Conservation (phyloP, 2,329 filamentous ascomycete genomes). For the Huntiella abstrusa region DNA sequence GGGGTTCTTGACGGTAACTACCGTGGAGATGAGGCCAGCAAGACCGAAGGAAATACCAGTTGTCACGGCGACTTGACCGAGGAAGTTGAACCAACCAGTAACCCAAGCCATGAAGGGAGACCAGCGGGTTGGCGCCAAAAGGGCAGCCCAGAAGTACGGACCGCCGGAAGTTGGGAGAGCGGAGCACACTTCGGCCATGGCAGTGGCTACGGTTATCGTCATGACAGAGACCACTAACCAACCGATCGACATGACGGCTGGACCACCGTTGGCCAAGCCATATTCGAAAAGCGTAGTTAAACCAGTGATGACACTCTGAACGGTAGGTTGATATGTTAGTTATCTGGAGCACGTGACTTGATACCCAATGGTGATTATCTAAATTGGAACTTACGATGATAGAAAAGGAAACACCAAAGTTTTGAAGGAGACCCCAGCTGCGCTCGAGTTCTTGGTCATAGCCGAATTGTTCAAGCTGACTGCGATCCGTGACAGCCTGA, state of each 20-base stretch:
- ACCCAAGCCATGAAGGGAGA: conserved; percentile 14
- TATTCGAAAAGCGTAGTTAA: conserved; percentile 39
- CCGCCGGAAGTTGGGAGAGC: conserved; percentile 39
- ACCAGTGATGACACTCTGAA: conserved; percentile 37
- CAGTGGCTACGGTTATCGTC: conserved; percentile 25
- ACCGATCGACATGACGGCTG: conserved; percentile 35
- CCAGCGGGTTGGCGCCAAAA: conserved; percentile 27
- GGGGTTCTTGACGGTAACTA: conserved; percentile 20
- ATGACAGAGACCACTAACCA: conserved; percentile 33
- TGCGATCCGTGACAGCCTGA: conserved; percentile 25
- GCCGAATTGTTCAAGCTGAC: conserved; percentile 25
- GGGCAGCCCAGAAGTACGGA: conserved; percentile 41
- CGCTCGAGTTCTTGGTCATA: conserved; percentile 35
- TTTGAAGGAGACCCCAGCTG: conserved; percentile 39
- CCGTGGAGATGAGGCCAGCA: conserved; percentile 21
- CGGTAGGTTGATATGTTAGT: background rate
- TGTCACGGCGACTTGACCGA: conserved; percentile 24
- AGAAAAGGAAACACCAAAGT: conserved; percentile 42
- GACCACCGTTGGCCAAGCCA: conserved; percentile 35
- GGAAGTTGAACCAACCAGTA: conserved; percentile 25
- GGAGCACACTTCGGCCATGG: conserved; percentile 41
- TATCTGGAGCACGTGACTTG: background rate
- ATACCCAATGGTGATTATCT: background rate
- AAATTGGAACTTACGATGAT: conserved; percentile 30
- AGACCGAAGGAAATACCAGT: conserved; percentile 25